Conservation (phyloP, 345 rosid genomes). For the Syzygium jambos region DNA sequence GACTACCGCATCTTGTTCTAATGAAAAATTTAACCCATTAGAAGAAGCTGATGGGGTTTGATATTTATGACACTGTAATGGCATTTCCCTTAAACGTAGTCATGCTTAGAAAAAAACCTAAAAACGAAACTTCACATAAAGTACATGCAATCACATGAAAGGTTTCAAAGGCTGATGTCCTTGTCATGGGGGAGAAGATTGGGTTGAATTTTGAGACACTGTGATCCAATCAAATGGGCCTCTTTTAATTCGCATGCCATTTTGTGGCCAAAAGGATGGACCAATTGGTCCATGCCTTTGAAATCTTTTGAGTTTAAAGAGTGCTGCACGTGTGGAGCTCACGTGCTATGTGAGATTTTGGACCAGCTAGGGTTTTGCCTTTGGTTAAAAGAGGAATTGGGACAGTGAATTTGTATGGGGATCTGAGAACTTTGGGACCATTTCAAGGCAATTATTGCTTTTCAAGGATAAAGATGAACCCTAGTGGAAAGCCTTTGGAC, state of each 20-base stretch:
- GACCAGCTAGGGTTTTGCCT: conserved; percentile 6
- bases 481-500: conserved; percentile 3
- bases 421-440: conserved; percentile 28
- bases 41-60: not conserved
- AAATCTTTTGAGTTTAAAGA: conserved; percentile 15
- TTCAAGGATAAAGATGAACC: conserved; percentile 15
- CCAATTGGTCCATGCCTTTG: not conserved
- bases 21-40: not conserved
- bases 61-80: not conserved
- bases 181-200: not conserved
- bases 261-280: not conserved
- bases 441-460: conserved; percentile 18
- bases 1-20: not conserved
- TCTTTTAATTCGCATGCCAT: not conserved
- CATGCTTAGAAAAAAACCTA: not conserved
- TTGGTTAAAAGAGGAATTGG: conserved; percentile 3
- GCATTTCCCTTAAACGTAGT: not conserved
- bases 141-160: not conserved
- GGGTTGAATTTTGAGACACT: not conserved
- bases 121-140: not conserved
- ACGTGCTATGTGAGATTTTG: conserved; percentile 18
- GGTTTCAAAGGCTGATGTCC: not conserved
- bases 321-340: conserved; percentile 25
- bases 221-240: not conserved
- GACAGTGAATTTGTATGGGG: conserved; percentile 14